Base-by-base conservation (phyloP, 2,329 filamentous ascomycete genomes). In the Diaporthe caulivora region DNA sequence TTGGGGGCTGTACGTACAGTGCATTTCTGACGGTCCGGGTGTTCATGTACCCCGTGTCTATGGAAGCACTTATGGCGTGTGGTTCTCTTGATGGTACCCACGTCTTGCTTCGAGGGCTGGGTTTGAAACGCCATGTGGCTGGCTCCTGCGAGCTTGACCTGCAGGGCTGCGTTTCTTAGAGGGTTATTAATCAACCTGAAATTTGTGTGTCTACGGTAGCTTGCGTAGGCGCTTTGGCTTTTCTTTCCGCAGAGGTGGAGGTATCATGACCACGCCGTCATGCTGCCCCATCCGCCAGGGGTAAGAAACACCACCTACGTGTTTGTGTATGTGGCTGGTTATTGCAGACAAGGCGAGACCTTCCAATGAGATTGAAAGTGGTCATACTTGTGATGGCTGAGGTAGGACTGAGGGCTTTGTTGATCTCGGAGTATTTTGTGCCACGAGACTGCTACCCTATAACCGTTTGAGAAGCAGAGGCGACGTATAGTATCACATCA, bases 101-200 rank as follows among this genome's bases (percentile, higher is more conserved):
- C 11, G 5, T 7, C 21, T 10, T 11, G 18, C 15, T 64, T 34
- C 18, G 60, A 64, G 60, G 60, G n/a, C 60, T 64, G 60, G 60
- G 40, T 17, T 64, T 64, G 60, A 62, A 62, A 62, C 58, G 26
- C 40, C 58, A 47, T 64, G 60, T 64, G 42, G 60, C 26, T n/a
- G n/a, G n/a, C n/a, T n/a, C 11, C 7, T 49, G 15, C n/a, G n/a
- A n/a, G 21, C 21, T 42, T 6, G 34, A 26, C 26, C 31, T 64
- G 24, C 40, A 9, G 37, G 24, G 58, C 17, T 29, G 37, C 26
- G n/a, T n/a, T 1, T 62, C 58, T 15, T 31, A 24, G 40, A 2
- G 40, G 7, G n/a, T 37, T 8, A n/a, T 7, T 47, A 21, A 47
- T 47, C 58, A n/a, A n/a, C n/a, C n/a, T 47, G 40, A 26, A 5